phyloP scores from a whole-genome alignment of 2,329 filamentous ascomycete species.

The Calonectria henricotiae region DNA sequence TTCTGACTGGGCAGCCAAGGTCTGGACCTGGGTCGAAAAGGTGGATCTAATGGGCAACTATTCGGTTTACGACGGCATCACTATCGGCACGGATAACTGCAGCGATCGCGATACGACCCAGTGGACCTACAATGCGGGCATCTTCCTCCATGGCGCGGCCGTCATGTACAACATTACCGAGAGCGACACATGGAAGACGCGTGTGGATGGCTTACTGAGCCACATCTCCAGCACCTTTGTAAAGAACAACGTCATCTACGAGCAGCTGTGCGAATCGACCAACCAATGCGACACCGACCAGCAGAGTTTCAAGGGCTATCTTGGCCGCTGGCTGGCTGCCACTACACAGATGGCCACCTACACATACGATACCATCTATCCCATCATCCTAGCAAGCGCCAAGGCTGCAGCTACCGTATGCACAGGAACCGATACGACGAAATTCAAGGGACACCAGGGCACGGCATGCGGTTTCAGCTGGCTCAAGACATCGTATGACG shows the following conservation, averaged over 20 bases:
- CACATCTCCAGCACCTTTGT: slow-evolving; percentile 71
- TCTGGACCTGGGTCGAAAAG: slow-evolving; percentile 77
- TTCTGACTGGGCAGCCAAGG: slow-evolving; percentile 79
- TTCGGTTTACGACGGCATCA: slow-evolving; percentile 70
- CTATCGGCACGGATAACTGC: slow-evolving; percentile 62
- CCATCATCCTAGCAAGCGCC: slow-evolving; percentile 67
- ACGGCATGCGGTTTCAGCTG: slow-evolving; percentile 79
- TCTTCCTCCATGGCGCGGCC: slow-evolving; percentile 75
- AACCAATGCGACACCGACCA: slow-evolving; percentile 80
- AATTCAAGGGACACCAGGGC: slow-evolving; percentile 69
- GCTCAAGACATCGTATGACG: slow-evolving; percentile 73
- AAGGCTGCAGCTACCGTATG: slow-evolving; percentile 70
- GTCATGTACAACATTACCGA: slow-evolving; percentile 76
- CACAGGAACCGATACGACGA: slow-evolving; percentile 60
- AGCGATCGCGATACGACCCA: slow-evolving; percentile 71
- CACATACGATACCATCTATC: slow-evolving; percentile 66
- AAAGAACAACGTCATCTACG: slow-evolving; percentile 70
- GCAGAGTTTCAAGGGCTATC: slow-evolving; percentile 83
- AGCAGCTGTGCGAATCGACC: slow-evolving; percentile 77
- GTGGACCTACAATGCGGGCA: slow-evolving; percentile 81
- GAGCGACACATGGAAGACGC: slow-evolving; percentile 69
- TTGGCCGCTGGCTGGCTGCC: slow-evolving; percentile 77
- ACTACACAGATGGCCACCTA: slow-evolving; percentile 71
- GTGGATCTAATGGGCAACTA: slow-evolving; percentile 73
- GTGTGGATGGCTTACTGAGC: slow-evolving; percentile 73